phyloP scores from a whole-genome alignment of 768 basidiomycete genomes.

The Calocybe cyanea region DNA sequence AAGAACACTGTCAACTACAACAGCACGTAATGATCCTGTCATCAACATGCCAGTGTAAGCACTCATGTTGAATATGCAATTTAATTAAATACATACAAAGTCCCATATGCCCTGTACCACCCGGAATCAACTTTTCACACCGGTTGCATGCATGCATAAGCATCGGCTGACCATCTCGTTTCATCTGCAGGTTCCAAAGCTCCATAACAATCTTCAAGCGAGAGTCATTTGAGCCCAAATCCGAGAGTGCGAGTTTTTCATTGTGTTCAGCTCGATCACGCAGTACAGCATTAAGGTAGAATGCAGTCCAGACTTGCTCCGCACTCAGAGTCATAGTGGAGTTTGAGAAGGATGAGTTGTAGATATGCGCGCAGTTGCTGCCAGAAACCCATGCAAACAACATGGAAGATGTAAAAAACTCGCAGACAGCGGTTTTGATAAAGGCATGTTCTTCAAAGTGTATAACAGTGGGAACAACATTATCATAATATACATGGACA shows the following conservation, averaged over 20 bases:
- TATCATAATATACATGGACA: background rate
- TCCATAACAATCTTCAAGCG: background rate
- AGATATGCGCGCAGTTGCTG: background rate
- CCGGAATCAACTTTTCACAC: background rate
- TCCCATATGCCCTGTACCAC: background rate
- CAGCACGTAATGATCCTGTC: background rate
- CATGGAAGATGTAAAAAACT: background rate
- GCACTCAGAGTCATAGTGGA: background rate
- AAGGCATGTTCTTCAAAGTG: background rate
- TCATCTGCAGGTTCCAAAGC: background rate
- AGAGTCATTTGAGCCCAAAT: background rate
- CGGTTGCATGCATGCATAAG: background rate
- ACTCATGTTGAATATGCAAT: background rate
- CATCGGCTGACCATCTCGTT: background rate
- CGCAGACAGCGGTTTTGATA: background rate
- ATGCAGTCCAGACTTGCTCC: background rate
- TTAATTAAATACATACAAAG: background rate
- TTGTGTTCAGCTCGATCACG: background rate
- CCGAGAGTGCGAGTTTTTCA: background rate
- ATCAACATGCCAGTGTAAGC: background rate
- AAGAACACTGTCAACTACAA: background rate
- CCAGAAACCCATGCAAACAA: constrained; percentile 1
- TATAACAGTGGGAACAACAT: background rate
- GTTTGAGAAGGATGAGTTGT: background rate
- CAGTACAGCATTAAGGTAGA: background rate